A percentile compares a stretch with the other conserved stretches of the same genome.
These are phyloP conservation scores for Leishmania martiniquensis DNA, from an alignment of 208 protist species.

Conservation along the genomic window DNA sequence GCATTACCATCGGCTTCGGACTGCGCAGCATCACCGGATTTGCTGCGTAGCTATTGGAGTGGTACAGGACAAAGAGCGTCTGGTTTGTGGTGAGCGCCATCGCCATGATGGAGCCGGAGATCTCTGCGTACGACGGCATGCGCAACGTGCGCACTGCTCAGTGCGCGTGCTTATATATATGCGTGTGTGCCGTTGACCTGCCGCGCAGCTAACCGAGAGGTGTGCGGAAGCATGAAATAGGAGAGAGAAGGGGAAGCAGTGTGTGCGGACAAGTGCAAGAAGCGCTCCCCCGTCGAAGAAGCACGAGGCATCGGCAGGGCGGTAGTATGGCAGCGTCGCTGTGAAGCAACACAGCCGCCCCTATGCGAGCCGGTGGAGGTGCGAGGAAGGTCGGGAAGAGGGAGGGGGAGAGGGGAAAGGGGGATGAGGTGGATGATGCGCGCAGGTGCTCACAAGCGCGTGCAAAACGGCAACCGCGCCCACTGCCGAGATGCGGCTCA, in stretches of 20 bases:
- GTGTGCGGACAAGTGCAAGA: not conserved
- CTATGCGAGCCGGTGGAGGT: too few relatives aligned
- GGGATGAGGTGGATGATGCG: not conserved
- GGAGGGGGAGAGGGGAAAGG: too few relatives aligned
- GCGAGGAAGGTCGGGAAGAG: too few relatives aligned
- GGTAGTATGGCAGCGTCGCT: not conserved
- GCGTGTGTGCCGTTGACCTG: not conserved
- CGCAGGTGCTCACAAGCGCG: not conserved
- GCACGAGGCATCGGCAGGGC: not conserved
- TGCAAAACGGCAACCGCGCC: not conserved
- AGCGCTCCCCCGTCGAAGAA: too few relatives aligned
- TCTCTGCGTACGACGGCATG: constrained; percentile 38
- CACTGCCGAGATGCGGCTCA: not conserved
- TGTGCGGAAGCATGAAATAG: not conserved
- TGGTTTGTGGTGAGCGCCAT: constrained; percentile 73
- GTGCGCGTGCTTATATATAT: not conserved
- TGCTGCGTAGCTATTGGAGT: constrained; percentile 83
- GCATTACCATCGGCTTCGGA: constrained; percentile 84
- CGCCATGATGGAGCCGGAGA: constrained; percentile 55
- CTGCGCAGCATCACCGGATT: constrained; percentile 80
- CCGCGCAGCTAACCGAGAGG: not conserved
- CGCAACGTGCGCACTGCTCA: not conserved
- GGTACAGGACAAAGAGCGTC: constrained; percentile 76
- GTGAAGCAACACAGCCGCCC: not conserved
- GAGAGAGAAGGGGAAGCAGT: not conserved